Evolutionary conservation across 176 grass and related monocot genomes (phyloP).

Genomic region (Dendrocalamus sinicus): DNA sequence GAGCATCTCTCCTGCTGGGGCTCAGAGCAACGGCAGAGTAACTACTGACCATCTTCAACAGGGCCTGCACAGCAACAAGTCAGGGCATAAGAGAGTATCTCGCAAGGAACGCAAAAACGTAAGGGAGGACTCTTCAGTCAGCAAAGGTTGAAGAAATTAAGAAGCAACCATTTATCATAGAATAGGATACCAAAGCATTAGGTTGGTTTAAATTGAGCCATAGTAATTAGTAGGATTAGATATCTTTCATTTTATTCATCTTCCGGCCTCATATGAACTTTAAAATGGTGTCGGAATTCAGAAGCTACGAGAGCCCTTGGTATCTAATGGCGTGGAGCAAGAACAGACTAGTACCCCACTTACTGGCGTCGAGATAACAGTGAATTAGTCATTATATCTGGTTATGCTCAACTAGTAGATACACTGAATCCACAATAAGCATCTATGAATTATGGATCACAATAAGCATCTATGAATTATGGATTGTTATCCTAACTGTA

Average conservation of each 20-base stretch:
- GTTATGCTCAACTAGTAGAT: constrained; percentile 15
- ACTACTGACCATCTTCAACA: constrained; percentile 73
- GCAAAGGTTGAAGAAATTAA: not conserved
- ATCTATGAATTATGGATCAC: too few relatives aligned
- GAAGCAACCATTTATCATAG: not conserved
- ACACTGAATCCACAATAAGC: constrained; percentile 14
- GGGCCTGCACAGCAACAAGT: constrained; percentile 59
- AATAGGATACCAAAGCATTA: not conserved
- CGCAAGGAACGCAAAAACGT: not conserved
- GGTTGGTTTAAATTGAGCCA: constrained; percentile 6
- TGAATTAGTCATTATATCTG: not conserved
- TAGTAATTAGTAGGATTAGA: not conserved
- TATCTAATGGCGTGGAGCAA: not conserved
- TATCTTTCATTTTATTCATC: not conserved
- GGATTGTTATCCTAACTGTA: not conserved
- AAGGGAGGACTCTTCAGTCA: not conserved
- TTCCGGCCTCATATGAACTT: not conserved
- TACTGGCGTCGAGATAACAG: not conserved
- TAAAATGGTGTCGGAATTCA: not conserved
- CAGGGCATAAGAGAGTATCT: not conserved
- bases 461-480: not conserved
- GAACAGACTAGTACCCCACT: not conserved
- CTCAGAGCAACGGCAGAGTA: constrained; percentile 76
- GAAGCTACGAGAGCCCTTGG: not conserved
- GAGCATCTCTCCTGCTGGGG: constrained; percentile 69